Evolutionary conservation across 495 filamentous ascomycete genomes (phyloP).

Genomic region (Annulohypoxylon bovei): DNA sequence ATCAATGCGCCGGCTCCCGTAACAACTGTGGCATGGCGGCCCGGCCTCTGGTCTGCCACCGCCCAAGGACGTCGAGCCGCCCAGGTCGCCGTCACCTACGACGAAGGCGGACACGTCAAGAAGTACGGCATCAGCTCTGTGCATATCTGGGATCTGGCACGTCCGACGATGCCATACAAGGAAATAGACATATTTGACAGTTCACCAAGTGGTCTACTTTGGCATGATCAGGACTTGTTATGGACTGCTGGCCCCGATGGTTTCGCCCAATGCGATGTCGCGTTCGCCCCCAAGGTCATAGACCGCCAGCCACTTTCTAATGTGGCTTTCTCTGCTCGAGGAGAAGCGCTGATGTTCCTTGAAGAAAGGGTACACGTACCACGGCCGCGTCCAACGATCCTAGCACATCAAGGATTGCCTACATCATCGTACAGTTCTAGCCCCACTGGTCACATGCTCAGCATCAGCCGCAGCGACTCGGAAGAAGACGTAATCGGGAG

Average conservation of each 20-base stretch:
- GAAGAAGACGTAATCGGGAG: constrained; percentile 73
- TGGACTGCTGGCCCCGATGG: constrained; percentile 92
- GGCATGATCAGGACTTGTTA: constrained; percentile 88
- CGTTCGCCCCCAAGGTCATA: constrained; percentile 81
- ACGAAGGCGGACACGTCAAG: constrained; percentile 55
- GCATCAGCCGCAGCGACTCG: constrained; percentile 70
- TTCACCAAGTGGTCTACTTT: constrained; percentile 80
- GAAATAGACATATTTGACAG: constrained; percentile 81
- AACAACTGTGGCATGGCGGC: constrained; percentile 84
- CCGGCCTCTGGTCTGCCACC: constrained; percentile 76
- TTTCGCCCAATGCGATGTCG: constrained; percentile 89
- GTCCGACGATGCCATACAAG: constrained; percentile 85
- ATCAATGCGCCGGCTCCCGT: constrained; percentile 71
- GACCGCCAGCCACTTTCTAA: constrained; percentile 74
- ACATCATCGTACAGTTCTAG: constrained; percentile 55
- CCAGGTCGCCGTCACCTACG: constrained; percentile 63
- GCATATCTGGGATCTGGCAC: constrained; percentile 92
- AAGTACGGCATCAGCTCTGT: constrained; percentile 72
- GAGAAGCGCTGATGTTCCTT: constrained; percentile 67
- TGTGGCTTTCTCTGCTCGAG: constrained; percentile 67
- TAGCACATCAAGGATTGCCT: constrained; percentile 41
- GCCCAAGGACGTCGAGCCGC: constrained; percentile 69
- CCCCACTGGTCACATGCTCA: constrained; percentile 55
- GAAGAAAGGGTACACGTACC: constrained; percentile 56
- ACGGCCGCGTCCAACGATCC: constrained; percentile 51